Percentiles rank a stretch among this genome's conserved stretches.
Conservation (phyloP, 208 protist genomes). For the Trypanosoma brucei region DNA sequence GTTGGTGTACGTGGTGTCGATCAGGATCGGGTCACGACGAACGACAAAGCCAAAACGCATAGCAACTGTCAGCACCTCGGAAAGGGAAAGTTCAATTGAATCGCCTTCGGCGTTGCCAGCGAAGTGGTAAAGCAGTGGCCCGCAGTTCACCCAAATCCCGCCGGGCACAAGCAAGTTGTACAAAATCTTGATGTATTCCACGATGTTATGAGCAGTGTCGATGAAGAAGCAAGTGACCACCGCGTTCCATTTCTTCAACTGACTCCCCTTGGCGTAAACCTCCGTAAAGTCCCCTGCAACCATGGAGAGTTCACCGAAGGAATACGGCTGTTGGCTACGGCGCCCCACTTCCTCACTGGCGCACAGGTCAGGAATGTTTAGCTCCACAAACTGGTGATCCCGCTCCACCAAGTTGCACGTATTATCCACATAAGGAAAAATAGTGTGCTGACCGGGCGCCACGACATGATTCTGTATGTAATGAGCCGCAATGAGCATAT, state of each 20-base stretch:
- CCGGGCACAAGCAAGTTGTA: constrained; percentile 86
- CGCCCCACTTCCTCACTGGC: constrained; percentile 72
- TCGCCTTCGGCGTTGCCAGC: constrained; percentile 81
- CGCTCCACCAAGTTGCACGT: constrained; percentile 87
- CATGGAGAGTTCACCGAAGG: constrained; percentile 93
- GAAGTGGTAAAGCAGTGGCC: constrained; percentile 96
- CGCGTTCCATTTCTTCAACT: constrained; percentile 84
- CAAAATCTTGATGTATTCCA: constrained; percentile 94
- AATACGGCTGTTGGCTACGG: constrained; percentile 29
- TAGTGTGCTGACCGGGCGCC: constrained; percentile 70
- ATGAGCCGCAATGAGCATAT: constrained; percentile 96
- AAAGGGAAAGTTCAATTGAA: constrained; percentile 89
- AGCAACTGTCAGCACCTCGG: constrained; percentile 80
- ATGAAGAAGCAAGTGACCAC: constrained; percentile 97
- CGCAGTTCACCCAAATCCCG: constrained; percentile 95
- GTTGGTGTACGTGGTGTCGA: constrained; percentile 89
- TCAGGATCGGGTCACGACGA: constrained; percentile 50
- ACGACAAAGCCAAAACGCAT: constrained; percentile 80
- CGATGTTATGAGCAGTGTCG: constrained; percentile 96
- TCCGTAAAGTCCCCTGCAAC: constrained; percentile 96
- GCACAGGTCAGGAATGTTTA: constrained; percentile 90
- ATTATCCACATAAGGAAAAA: constrained; percentile 92
- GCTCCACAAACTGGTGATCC: constrained; percentile 85
- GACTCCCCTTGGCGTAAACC: constrained; percentile 87
- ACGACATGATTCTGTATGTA: constrained; percentile 94